Base-by-base conservation (phyloP, 768 basidiomycete species). In the Termitomyces eurrhizus region DNA sequence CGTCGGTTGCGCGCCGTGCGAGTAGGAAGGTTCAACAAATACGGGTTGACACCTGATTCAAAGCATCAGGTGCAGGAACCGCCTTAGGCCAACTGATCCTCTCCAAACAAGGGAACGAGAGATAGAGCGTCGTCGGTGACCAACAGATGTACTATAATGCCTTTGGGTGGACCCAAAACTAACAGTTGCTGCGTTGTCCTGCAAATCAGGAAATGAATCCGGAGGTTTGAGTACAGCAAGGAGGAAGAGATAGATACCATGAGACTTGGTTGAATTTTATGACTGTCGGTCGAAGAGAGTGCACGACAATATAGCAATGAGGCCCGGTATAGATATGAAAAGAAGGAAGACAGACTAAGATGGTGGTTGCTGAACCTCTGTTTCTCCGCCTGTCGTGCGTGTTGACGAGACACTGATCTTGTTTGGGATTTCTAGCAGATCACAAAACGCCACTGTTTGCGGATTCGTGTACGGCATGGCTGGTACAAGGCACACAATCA, bases 401-500 rank as follows among this genome's bases (percentile, higher is more conserved):
- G 9, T 33, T 7, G 3, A 14, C n/a, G 12, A 18, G n/a, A 56
- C 52, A 60, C 77, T 77, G 32, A 81, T 76, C 66, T 84, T 89
- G 74, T 96, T 93, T 63, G 85, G 80, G 36, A 98, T 83, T 16
- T 82, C 83, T 45, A 99, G 70, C 84, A 98, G 83, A 24, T 75
- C 70, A 68, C 92, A 92, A 67, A 98, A 90, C 3, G 93, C 88
- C 55, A 83, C 85, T 0, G 95, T 98, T 69, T 98, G 95, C 21
- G 93, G 90, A 67, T 95, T 95, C 29, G 87, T 83, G 71, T 92
- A 95, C 76, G 82, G 83, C 2, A 83, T 82, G 21, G 88, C 92
- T 95, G n/a, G 41, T 48, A 68, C 2, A 14, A 14, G 41, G 11
- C 12, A 16, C 16, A 48, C 49, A 24, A n/a, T 13, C 55, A 32